These are phyloP conservation scores for Pseudogymnoascus sp. DNA, from an alignment of 2,329 filamentous ascomycete species.

Conservation along the genomic window DNA sequence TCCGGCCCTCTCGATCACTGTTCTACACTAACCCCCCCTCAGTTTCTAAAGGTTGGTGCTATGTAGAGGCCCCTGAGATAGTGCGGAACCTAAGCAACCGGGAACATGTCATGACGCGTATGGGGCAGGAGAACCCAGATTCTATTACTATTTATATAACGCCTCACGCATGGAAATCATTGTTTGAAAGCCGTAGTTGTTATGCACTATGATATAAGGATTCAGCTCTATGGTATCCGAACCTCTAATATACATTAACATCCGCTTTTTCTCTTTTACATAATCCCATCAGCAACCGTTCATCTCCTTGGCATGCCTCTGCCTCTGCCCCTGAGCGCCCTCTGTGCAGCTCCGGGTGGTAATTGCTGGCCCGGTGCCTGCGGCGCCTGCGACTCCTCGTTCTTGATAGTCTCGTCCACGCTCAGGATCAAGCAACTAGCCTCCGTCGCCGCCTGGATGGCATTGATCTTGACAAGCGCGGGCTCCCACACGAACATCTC, in stretches of 20 bases:
- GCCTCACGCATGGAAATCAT: background rate
- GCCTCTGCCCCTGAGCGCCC: constrained; percentile 74
- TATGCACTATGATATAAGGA: constrained; percentile 7
- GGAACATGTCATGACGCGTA: background rate
- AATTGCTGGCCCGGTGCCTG: constrained; percentile 70
- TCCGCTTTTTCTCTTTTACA: constrained; percentile 9
- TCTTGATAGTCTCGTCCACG: constrained; percentile 97
- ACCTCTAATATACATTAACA: constrained; percentile 9
- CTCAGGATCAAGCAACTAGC: constrained; percentile 90
- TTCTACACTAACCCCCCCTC: no score
- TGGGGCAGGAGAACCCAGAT: background rate
- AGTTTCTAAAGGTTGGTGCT: no score
- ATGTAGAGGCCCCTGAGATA: background rate
- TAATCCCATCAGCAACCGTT: background rate
- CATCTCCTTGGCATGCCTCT: constrained; percentile 82
- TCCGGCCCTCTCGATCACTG: no score
- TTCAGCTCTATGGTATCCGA: constrained; percentile 7
- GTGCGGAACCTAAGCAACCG: background rate
- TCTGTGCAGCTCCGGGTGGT: constrained; percentile 76
- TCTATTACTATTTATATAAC: background rate
- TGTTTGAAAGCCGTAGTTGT: background rate
- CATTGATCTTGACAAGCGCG: constrained; percentile 90
- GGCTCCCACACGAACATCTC: constrained; percentile 97
- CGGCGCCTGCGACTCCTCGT: constrained; percentile 82
- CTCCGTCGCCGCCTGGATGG: constrained; percentile 90